Base-by-base conservation (phyloP, 139 green algal genomes). In the Pleodorina starrii region DNA sequence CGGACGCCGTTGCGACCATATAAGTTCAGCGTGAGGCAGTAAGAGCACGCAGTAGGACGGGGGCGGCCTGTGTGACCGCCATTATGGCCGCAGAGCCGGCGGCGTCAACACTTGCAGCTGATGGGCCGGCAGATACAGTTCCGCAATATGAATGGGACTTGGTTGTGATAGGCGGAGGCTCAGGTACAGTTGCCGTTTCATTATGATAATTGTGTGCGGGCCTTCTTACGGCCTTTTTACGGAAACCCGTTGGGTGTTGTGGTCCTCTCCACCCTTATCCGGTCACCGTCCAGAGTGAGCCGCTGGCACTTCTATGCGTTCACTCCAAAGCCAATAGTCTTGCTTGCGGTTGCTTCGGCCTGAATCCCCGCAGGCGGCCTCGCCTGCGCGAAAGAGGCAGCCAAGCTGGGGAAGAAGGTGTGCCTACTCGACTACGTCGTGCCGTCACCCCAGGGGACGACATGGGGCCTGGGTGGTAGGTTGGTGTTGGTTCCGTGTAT, bases 131-230 rank as follows among this genome's bases (percentile, higher is more conserved):
- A 32, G 73, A 23, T 12, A 57, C 40, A 11, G 38, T 11, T 38
- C 40, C 40, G 16, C 16, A 43, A 17, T 89, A 89, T 59, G 69
- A 89, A 27, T 89, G 54, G 51, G 93, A 96, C 60, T 69, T 96
- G 25, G 81, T 96, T 51, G 94, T 96, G 38, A 93, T 96, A 42
- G 94, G 94, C 0, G 94, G 94, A 19, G 94, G 94, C 23, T 94
- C 90, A 16, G 94, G 94, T 82, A 90, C n/a, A 36, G 12, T 59
- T 59, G 50, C 14, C 50, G 50, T 59, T 11, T 59, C 14, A 14
- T 11, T 59, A 14, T 59, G 16, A 23, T 59, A 11, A 59, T 14
- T 11, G 12, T 14, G 16, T 14, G 50, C 50, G 16, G 42, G 69
- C 69, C 12, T 77, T 9, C 38, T 75, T 46, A n/a, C n/a, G 32